Conservation (phyloP, 805 yeast species). For the Saccharomycopsis sp. region DNA sequence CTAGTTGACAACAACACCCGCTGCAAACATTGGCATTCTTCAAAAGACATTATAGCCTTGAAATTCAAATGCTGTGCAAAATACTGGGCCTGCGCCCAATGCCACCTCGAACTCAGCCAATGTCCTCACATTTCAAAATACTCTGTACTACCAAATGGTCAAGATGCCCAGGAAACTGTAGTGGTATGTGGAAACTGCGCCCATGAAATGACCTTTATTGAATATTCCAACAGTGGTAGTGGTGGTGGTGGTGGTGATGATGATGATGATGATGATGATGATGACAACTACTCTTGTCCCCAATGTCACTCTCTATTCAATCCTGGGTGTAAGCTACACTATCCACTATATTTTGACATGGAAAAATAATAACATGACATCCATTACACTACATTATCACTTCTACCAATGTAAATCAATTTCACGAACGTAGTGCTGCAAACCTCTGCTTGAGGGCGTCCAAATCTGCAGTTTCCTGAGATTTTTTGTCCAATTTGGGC, state of each 20-base stretch:
- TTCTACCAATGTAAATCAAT: too few relatives aligned
- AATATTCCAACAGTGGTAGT: background rate
- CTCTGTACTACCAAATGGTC: background rate
- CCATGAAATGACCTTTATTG: background rate
- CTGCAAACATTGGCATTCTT: slow-evolving; percentile 1
- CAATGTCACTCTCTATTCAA: too few relatives aligned
- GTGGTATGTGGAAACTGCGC: slow-evolving; percentile 1
- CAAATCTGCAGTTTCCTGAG: slow-evolving; percentile 34
- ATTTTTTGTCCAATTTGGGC: slow-evolving; percentile 9
- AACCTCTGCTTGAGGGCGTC: slow-evolving; percentile 63
- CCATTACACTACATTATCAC: too few relatives aligned
- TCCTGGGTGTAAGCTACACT: too few relatives aligned
- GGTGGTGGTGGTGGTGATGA: too few relatives aligned
- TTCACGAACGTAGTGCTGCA: too few relatives aligned
- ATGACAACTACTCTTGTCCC: too few relatives aligned
- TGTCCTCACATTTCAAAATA: background rate
- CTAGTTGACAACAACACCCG: background rate
- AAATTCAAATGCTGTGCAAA: slow-evolving; percentile 1
- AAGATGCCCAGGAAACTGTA: background rate
- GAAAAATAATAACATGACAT: too few relatives aligned
- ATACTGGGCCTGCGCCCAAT: background rate
- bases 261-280: too few relatives aligned
- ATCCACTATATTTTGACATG: too few relatives aligned
- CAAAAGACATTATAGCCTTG: background rate
- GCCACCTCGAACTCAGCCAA: background rate